Base-by-base conservation (phyloP, 1,284 basidiomycete species). In the Ceratobasidium sp. region DNA sequence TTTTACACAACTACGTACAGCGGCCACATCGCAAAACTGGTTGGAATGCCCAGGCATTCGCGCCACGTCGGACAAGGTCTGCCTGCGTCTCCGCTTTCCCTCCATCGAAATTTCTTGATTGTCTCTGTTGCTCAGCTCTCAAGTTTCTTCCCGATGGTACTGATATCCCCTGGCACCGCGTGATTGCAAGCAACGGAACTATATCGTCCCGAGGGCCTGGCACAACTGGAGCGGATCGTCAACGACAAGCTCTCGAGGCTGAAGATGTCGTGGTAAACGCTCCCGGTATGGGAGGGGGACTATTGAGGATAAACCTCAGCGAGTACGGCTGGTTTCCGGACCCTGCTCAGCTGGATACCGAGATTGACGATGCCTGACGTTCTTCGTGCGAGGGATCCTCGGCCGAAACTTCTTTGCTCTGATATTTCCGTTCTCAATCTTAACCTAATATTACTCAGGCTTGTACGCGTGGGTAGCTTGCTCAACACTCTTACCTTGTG, bases 31-130 rank as follows among this genome's bases (percentile, higher is more conserved):
- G 94, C 95, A 10, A 95, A 92, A 81, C 86, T 96, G 23, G 89
- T 95, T 59, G 94, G 94, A 20, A 94, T 94, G 90, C 95, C 94
- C 0, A 88, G 87, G 27, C 90, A 96, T 85, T 91, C 95, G 0
- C 87, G 94, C 79, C 94, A 95, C 82, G 94, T 96, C 48, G 95
- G 95, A 1, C 93, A 95, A 89, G 92, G 95, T 94, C 79, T 78
- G 87, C 46, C 35, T 41, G 48, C 54, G 50, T 50, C 30, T 52
- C 20, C 27, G 4, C 52, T 60, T 54, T 41, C 23, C 41, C 38
- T 33, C 18, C 41, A 35, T 3, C 14, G n/a, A 20, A 27, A 23
- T 33, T 23, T 48, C 35, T 55, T 27, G n/a, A 57, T 23, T 50
- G 18, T 59, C 46, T 44, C 55, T 33, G 8, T 66, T 18, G 14